Conservation (phyloP, 2,329 filamentous ascomycete genomes). For the Fusarium oxysporum region DNA sequence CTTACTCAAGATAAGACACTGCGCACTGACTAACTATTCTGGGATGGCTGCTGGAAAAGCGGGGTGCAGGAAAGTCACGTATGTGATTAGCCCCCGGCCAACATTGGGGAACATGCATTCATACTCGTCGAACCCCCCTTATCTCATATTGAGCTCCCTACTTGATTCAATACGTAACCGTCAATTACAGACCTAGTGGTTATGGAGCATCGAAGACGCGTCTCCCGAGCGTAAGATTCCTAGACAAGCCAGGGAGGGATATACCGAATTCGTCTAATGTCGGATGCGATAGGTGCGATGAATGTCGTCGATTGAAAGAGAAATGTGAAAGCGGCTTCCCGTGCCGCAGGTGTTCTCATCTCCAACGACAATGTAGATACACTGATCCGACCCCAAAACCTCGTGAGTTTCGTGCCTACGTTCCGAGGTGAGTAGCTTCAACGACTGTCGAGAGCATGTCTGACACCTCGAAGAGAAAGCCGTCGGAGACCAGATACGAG, state of each 20-base stretch:
- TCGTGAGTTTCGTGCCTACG: conserved; percentile 5
- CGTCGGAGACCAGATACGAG: neutral
- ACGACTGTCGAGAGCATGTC: neutral
- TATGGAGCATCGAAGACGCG: neutral
- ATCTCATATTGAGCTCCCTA: neutral
- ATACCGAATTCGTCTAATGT: neutral
- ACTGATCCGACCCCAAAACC: neutral
- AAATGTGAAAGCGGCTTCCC: conserved; percentile 1
- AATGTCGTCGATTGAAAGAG: conserved; percentile 10
- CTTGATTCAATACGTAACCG: neutral
- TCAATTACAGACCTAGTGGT: neutral
- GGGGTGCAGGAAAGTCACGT: neutral
- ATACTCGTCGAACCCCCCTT: neutral
- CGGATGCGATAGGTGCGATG: conserved; percentile 3
- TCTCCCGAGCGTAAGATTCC: conserved; percentile 5
- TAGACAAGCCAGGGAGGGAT: neutral
- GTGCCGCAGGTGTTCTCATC: neutral
- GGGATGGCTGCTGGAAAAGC: neutral
- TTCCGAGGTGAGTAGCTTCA: neutral
- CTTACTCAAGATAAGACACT: neutral
- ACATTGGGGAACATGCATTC: neutral
- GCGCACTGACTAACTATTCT: neutral
- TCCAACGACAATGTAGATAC: neutral
- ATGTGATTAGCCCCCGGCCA: neutral
- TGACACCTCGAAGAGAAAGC: neutral